Conservation (phyloP, 192 early-diverging fungal genomes). For the Dimargaris cristalligena region DNA sequence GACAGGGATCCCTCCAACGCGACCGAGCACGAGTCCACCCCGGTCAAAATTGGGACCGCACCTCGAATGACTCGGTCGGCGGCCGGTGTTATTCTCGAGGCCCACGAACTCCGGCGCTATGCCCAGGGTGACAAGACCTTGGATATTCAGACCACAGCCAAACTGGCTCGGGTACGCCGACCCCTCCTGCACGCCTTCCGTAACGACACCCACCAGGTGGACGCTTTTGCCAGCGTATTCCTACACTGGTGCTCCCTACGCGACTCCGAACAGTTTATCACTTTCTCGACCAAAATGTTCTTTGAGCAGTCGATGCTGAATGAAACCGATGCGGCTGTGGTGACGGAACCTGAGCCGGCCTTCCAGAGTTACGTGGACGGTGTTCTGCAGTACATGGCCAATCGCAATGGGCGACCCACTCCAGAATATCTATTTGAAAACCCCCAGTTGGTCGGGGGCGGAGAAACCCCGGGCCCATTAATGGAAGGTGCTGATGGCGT, state of each 20-base stretch:
- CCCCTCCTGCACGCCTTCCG: not conserved
- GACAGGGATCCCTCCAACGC: too few relatives aligned
- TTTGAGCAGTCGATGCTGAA: not conserved
- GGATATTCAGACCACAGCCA: not conserved
- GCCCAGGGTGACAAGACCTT: not conserved
- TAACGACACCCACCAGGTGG: not conserved
- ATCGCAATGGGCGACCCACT: too few relatives aligned
- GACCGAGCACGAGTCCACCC: too few relatives aligned
- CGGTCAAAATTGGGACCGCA: too few relatives aligned
- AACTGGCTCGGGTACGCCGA: not conserved
- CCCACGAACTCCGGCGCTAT: not conserved
- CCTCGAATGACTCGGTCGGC: too few relatives aligned
- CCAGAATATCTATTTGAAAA: too few relatives aligned
- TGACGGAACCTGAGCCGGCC: not conserved
- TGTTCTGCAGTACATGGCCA: too few relatives aligned
- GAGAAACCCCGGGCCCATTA: too few relatives aligned
- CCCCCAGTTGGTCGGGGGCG: too few relatives aligned
- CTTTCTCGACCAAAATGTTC: not conserved
- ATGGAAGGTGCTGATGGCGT: too few relatives aligned
- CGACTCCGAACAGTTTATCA: not conserved
- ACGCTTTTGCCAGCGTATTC: not conserved
- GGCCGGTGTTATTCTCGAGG: not conserved
- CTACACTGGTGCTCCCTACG: not conserved
- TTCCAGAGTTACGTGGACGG: not conserved
- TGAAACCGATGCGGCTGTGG: not conserved